These are phyloP conservation scores for Globisporangium takayamanum DNA, from an alignment of 352 stramenopile genomes.

Conservation along the genomic window DNA sequence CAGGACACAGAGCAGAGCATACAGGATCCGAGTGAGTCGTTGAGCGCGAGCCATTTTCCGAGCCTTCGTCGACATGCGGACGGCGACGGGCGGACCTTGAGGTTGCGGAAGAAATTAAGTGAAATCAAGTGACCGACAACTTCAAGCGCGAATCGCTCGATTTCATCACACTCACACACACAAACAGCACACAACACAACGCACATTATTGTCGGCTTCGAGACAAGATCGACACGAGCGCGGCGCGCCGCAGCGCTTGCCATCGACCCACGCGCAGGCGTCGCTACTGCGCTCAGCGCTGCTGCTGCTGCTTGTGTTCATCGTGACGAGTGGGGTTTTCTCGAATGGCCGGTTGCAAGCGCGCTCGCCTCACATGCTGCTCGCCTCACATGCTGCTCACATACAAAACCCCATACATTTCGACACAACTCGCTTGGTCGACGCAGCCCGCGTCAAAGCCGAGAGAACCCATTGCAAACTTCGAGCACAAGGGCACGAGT, in stretches of 20 bases:
- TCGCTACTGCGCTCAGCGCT: neutral
- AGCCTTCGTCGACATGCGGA: no score
- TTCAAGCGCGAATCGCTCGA: neutral
- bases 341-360: neutral
- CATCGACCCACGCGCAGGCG: constrained; percentile 7
- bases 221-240: constrained; percentile 41
- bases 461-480: neutral
- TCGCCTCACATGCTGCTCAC: neutral
- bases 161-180: neutral
- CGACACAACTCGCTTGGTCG: neutral
- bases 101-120: constrained; percentile 4
- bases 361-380: no score
- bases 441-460: neutral
- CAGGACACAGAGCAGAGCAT: neutral
- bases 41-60: neutral
- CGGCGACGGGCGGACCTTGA: no score
- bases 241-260: constrained; percentile 20
- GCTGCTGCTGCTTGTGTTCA: neutral
- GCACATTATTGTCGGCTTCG: constrained; percentile 7
- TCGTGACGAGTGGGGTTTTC: constrained; percentile 3
- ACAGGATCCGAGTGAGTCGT: neutral
- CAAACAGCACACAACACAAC: neutral
- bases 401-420: neutral
- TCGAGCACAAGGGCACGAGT: neutral
- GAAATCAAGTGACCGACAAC: constrained; percentile 5